Percentiles rank a stretch among this genome's conserved stretches.
These are phyloP conservation scores for Aspergillus quadricinctus DNA, from an alignment of 2,329 filamentous ascomycete species.

Conservation along the genomic window DNA sequence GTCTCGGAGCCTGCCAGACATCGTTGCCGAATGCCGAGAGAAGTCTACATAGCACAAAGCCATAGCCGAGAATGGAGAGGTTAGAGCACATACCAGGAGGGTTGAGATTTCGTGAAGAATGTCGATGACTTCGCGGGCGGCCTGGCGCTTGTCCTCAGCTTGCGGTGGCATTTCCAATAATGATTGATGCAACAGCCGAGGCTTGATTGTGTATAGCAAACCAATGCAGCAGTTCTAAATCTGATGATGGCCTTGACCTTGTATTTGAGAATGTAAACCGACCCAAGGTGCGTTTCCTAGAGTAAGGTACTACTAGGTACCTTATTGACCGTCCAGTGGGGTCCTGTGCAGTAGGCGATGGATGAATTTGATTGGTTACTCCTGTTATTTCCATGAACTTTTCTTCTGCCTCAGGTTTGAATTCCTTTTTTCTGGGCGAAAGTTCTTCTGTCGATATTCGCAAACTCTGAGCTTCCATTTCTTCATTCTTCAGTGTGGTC, in stretches of 20 bases:
- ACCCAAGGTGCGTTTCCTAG: background rate
- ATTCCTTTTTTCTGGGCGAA: constrained; percentile 2
- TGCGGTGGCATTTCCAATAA: constrained; percentile 36
- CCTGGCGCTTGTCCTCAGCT: constrained; percentile 45
- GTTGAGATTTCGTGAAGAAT: constrained; percentile 49
- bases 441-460: background rate
- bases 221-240: background rate
- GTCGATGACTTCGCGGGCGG: constrained; percentile 48
- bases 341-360: background rate
- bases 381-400: background rate
- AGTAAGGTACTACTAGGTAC: no score
- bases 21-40: background rate
- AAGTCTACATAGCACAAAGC: constrained; percentile 1
- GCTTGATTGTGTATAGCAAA: background rate
- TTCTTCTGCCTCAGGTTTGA: background rate
- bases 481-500: constrained; percentile 26
- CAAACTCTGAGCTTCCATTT: background rate
- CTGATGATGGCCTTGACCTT: background rate
- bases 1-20: background rate
- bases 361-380: constrained; percentile 1
- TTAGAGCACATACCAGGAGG: constrained; percentile 35
- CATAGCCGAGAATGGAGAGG: constrained; percentile 2
- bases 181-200: background rate
- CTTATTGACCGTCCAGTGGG: background rate
- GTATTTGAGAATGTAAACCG: background rate